These are phyloP conservation scores for Closterium sp. DNA, from an alignment of 139 green algal species.

Conservation along the genomic window DNA sequence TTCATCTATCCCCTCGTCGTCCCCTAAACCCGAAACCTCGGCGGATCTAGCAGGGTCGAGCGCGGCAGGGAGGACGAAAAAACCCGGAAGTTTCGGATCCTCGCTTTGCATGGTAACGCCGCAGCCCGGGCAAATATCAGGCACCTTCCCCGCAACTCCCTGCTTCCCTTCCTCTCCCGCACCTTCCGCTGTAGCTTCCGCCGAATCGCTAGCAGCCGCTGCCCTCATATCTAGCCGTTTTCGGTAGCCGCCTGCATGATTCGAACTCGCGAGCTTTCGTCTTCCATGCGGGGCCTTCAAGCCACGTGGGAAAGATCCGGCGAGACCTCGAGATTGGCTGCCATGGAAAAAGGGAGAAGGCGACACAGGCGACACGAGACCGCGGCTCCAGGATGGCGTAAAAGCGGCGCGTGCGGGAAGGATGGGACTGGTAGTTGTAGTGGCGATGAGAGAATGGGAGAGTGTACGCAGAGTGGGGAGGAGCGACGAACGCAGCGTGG, in stretches of 20 bases:
- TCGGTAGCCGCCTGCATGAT: neutral
- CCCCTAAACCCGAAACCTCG: neutral
- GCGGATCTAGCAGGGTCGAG: neutral
- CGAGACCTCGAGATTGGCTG: neutral
- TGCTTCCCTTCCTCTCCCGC: neutral
- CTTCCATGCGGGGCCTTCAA: neutral
- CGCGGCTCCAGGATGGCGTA: neutral
- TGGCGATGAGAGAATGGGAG: neutral
- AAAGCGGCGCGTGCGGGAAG: neutral
- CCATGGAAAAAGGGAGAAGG: neutral
- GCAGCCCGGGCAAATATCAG: slow-evolving; percentile 51
- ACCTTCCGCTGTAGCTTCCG: neutral
- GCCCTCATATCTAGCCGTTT: neutral
- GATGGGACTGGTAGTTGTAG: neutral
- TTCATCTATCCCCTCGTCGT: neutral
- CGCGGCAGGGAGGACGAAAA: slow-evolving; percentile 7
- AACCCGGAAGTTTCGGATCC: slow-evolving; percentile 49
- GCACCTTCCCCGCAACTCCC: neutral
- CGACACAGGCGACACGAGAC: neutral
- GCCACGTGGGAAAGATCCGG: neutral
- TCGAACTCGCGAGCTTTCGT: neutral
- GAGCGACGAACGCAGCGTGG: neutral
- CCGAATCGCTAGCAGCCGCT: neutral
- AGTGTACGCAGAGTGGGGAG: neutral
- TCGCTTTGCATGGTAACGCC: slow-evolving; percentile 52